Base-by-base conservation (phyloP, 139 green algal species). In the Pseudopediastrum boryanum region DNA sequence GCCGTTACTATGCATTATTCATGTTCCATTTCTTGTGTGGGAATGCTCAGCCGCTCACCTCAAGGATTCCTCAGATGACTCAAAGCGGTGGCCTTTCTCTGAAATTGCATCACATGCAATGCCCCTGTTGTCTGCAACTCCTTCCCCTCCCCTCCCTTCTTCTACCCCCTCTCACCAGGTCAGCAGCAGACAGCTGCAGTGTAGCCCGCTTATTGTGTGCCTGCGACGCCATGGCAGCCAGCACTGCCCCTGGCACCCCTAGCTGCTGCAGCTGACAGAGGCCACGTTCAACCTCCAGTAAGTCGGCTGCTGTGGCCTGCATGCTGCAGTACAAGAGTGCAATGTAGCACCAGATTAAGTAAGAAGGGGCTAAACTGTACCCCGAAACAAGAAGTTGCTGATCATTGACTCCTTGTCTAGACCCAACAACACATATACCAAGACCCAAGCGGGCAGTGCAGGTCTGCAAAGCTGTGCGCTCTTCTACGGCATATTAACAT, bases 221-320 rank as follows among this genome's bases (percentile, higher is more conserved):
- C 58, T 66, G 58, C 58, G 36, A 31, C 21, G 58, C 36, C 58
- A 66, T 29, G 9, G n/a, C 58, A 42, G 58, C 58, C 58, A 66
- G 25, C n/a, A 66, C 58, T 39, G 58, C 58, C 38, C 31, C 58
- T 31, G 36, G 31, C 58, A 66, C 58, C 3, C 58, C 58, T 12
- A 66, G 58, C 58, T 66, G 31, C 58, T 66, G 58, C 58, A 66
- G 58, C 58, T 66, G 58, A 29, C 58, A 42, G 58, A 31, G 31
- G 38, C 58, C 58, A 10, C 58, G 58, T 31, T 66, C 58, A 9
- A 66, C 38, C 31, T 12, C 58, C 58, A 66, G 31, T 9, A 66
- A 31, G 7, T 66, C 58, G 38, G 58, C 58, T n/a, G 58, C 58
- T 42, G 58, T 66, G 58, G n/a, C 25, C 25, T 66, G 58, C 2